Conservation (phyloP, 495 filamentous ascomycete species). For the Cercophora newfieldiana region DNA sequence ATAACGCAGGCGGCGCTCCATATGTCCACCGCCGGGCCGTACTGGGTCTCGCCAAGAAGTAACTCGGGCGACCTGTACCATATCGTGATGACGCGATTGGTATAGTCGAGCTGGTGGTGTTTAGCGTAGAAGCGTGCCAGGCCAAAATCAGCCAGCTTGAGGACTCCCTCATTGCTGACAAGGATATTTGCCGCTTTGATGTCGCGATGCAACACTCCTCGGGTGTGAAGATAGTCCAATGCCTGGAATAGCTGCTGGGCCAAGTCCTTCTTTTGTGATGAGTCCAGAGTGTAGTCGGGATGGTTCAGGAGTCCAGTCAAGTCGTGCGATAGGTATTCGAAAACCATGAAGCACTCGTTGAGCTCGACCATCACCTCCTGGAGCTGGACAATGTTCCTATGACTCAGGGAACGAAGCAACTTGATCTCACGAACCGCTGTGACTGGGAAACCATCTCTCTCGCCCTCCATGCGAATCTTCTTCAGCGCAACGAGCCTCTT, state of each 20-base stretch:
- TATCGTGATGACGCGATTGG: conserved; percentile 96
- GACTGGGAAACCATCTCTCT: conserved; percentile 95
- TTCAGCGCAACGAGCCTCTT: conserved; percentile 89
- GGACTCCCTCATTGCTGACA: conserved; percentile 79
- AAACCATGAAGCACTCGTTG: conserved; percentile 99
- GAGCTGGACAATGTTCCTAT: conserved; percentile 83
- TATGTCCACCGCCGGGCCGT: conserved; percentile 92
- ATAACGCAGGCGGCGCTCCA: conserved; percentile 98
- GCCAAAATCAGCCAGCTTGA: conserved; percentile 96
- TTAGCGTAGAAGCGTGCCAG: conserved; percentile 97
- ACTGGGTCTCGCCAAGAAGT: conserved; percentile 89
- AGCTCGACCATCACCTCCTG: conserved; percentile 97
- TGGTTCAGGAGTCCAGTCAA: conserved; percentile 75
- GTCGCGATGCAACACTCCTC: conserved; percentile 92
- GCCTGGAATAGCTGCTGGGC: conserved; percentile 93
- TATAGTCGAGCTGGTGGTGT: conserved; percentile 90
- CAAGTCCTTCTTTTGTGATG: conserved; percentile 89
- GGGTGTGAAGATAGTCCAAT: conserved; percentile 88
- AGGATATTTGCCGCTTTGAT: conserved; percentile 96
- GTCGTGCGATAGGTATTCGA: conserved; percentile 97
- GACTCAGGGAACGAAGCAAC: conserved; percentile 88
- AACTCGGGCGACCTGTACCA: conserved; percentile 97
- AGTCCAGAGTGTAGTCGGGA: conserved; percentile 83
- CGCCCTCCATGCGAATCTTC: conserved; percentile 85
- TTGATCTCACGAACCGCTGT: conserved; percentile 97